phyloP scores from a whole-genome alignment of 345 rosid genomes.

The Syzygium aromaticum region DNA sequence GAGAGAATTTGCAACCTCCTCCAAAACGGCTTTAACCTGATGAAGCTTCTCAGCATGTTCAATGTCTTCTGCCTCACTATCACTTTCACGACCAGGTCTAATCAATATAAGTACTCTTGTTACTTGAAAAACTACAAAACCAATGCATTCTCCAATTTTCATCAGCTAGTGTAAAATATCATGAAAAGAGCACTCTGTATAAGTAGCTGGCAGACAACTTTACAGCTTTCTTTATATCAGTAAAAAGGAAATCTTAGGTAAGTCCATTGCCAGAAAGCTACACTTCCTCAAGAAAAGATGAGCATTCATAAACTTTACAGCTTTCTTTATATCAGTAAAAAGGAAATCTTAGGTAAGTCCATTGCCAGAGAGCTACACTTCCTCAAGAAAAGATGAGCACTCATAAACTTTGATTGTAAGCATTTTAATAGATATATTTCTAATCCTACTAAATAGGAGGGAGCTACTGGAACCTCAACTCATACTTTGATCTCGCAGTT shows the following conservation, averaged over 20 bases:
- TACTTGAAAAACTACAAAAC: not conserved
- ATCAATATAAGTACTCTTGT: slow-evolving; percentile 12
- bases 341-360: not conserved
- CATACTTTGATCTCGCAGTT: not conserved
- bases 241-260: not conserved
- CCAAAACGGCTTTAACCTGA: slow-evolving; percentile 97
- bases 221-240: not conserved
- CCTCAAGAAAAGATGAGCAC: not conserved
- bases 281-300: not conserved
- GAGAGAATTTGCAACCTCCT: slow-evolving; percentile 51
- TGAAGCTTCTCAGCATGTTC: slow-evolving; percentile 99
- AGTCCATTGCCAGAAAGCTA: not conserved
- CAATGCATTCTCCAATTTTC: not conserved
- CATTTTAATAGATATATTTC: not conserved
- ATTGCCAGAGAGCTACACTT: not conserved
- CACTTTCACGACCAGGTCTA: slow-evolving; percentile 91
- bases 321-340: not conserved
- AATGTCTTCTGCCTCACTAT: slow-evolving; percentile 94
- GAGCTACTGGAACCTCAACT: not conserved
- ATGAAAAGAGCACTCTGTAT: not conserved
- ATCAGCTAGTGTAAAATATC: not conserved
- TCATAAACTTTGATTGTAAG: not conserved
- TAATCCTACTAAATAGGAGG: not conserved
- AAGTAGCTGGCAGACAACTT: not conserved
- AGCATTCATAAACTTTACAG: not conserved